Percentiles rank a stretch among this genome's conserved stretches.
These are phyloP conservation scores for Vitis hybrid DNA, from an alignment of 177 flowering plant genomes.

Conservation along the genomic window DNA sequence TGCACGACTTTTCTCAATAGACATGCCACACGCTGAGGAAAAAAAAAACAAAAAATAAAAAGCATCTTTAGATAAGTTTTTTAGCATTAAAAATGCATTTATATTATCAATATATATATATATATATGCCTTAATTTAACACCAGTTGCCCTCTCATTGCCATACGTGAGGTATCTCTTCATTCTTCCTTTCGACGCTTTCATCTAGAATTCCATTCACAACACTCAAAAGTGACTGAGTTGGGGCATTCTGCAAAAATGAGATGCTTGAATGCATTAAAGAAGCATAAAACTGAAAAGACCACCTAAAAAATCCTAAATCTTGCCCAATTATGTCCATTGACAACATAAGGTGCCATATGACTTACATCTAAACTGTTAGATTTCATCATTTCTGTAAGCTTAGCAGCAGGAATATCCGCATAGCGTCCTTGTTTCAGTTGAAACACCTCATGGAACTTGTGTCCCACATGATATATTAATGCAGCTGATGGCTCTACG, in stretches of 20 bases:
- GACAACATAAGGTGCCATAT: background rate
- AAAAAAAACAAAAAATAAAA: background rate
- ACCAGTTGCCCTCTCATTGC: conserved; percentile 14
- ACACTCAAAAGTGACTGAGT: conserved; percentile 77
- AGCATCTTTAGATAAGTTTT: background rate
- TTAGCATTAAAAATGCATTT: conserved; percentile 1
- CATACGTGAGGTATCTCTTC: conserved; percentile 67
- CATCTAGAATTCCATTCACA: conserved; percentile 80
- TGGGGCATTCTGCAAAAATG: conserved; percentile 72
- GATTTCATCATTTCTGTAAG: conserved; percentile 79
- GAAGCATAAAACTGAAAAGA: background rate
- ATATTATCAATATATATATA: background rate
- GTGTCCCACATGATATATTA: conserved; percentile 48
- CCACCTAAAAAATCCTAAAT: background rate
- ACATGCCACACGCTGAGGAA: conserved; percentile 70
- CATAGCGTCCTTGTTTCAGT: conserved; percentile 63
- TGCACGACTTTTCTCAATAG: conserved; percentile 78
- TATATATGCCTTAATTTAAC: background rate
- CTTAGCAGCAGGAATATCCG: conserved; percentile 69
- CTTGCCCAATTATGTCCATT: background rate
- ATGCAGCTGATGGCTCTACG: conserved; percentile 46
- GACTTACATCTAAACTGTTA: conserved; percentile 73
- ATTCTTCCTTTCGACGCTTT: conserved; percentile 60
- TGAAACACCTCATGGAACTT: conserved; percentile 86
- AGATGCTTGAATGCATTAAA: conserved; percentile 12